Percentiles rank a stretch among this genome's conserved stretches.
Conservation (phyloP, 768 basidiomycete genomes). For the Rhizopogon sp. region DNA sequence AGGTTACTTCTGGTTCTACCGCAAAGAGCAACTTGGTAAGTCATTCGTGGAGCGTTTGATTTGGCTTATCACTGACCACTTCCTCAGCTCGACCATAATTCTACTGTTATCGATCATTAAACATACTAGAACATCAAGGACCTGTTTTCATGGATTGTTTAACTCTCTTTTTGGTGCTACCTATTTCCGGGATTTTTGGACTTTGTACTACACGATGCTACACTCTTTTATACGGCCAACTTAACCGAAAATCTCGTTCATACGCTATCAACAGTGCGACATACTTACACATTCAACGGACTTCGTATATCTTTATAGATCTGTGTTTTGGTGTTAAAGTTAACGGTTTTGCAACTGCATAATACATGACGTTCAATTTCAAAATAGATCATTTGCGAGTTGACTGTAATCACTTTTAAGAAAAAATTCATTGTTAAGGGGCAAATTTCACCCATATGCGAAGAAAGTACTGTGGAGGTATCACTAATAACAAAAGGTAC, state of each 20-base stretch:
- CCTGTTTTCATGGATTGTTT: background rate
- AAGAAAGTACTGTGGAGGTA: conserved; percentile 12
- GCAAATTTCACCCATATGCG: background rate
- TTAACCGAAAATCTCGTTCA: background rate
- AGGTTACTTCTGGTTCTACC: conserved; percentile 97
- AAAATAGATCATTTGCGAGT: background rate
- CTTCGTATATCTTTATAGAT: background rate
- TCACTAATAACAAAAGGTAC: conserved; percentile 26
- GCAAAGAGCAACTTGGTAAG: conserved; percentile 87
- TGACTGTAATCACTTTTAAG: no score
- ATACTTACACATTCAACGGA: background rate
- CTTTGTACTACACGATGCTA: background rate
- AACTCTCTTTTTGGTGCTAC: no score
- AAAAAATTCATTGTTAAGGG: background rate
- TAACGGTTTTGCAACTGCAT: background rate
- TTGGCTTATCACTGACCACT: background rate
- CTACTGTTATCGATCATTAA: background rate
- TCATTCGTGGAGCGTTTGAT: conserved; percentile 5
- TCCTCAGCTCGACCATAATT: conserved; percentile 22
- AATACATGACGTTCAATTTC: background rate
- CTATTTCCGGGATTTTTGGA: background rate
- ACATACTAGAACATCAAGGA: conserved; percentile 2
- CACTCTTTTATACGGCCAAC: background rate
- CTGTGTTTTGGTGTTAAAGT: background rate
- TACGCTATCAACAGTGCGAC: background rate